Evolutionary conservation across 1,284 basidiomycete species (phyloP), one percentile per base, ranked within the genome.

Genomic region (Irpex sp.): DNA sequence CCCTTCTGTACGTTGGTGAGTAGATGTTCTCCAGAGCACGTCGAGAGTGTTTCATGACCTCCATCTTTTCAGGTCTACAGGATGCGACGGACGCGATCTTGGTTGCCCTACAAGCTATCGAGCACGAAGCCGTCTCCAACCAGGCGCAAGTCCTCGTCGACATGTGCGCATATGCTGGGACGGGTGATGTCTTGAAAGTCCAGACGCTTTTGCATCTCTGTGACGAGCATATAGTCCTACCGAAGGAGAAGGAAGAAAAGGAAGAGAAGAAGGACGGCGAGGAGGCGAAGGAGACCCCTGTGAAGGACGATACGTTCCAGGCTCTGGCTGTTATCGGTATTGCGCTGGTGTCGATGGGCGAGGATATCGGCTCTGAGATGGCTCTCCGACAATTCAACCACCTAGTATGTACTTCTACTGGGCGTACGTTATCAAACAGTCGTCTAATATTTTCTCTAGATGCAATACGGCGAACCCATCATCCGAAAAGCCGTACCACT

Each of bases 321-420:
- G 87, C 94, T 0, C 94, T 98, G 68, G 94, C 97, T 11, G 95
- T 97, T 49, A 84, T 99, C 54, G 97, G 94, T 51, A 94, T 99
- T 69, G 92, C 97, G 0, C 78, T 99, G 57, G 92, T 99, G 50
- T 92, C 97, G 1, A 99, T 99, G 96, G 97, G 97, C 49, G 97
- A 99, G 77, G 97, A 99, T 57, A 90, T 99, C 55, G 97, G 97
- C 59, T 89, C 96, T 3, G 95, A 99, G 77, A 99, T 99, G 96
- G 90, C 92, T 3, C 77, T 97, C 67, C 81, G 95, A 69, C 93
- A 95, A 71, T 95, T 98, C 82, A 96, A 97, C 75, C 95, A 98
- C 74, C 79, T 97, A 63, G 94, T 95, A 68, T 69, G 88, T 79
- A 7, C 39, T 31, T 49, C 61, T 15, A 15, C 3, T 15, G 13